Conservation (phyloP, 2,329 filamentous ascomycete genomes). For the Xylariaceae sp. region DNA sequence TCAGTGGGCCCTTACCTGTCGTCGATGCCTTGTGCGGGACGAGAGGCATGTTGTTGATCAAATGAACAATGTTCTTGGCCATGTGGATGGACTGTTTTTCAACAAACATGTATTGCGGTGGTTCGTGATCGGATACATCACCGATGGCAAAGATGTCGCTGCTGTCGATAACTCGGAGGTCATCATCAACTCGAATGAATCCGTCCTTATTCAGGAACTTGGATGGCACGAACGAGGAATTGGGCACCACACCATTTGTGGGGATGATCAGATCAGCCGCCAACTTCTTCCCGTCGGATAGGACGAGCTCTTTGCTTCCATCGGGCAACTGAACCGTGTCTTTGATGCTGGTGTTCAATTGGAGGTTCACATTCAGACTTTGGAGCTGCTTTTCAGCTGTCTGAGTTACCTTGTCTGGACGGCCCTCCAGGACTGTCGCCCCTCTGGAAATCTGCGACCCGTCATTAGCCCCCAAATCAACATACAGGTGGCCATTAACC, state of each 20-base stretch:
- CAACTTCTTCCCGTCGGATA: slow-evolving; percentile 25
- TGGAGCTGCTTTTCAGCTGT: slow-evolving; percentile 6
- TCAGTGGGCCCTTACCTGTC: too few species aligned
- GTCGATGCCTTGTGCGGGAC: slow-evolving; percentile 8
- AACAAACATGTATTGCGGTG: slow-evolving; percentile 7
- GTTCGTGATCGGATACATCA: slow-evolving; percentile 25
- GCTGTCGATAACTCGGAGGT: slow-evolving; percentile 20
- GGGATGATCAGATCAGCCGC: slow-evolving; percentile 29
- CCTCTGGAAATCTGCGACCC: slow-evolving; percentile 3
- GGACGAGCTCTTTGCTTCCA: slow-evolving; percentile 8
- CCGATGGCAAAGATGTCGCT: slow-evolving; percentile 28
- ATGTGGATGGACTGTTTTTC: slow-evolving; percentile 5
- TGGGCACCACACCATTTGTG: slow-evolving; percentile 27
- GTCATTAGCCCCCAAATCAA: too few species aligned
- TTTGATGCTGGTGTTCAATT: slow-evolving; percentile 9
- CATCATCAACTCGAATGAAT: slow-evolving; percentile 21
- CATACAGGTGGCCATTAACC: too few species aligned
- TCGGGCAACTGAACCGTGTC: slow-evolving; percentile 1
- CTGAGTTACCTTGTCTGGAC: slow-evolving; percentile 6
- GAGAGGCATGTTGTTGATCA: slow-evolving; percentile 1
- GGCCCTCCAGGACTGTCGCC: neutral
- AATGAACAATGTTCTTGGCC: slow-evolving; percentile 10
- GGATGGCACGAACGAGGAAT: slow-evolving; percentile 25
- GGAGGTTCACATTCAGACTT: slow-evolving; percentile 5
- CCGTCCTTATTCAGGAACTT: slow-evolving; percentile 23